Evolutionary conservation across 208 protist genomes (phyloP).

Genomic region (Endotrypanum monterogeii): DNA sequence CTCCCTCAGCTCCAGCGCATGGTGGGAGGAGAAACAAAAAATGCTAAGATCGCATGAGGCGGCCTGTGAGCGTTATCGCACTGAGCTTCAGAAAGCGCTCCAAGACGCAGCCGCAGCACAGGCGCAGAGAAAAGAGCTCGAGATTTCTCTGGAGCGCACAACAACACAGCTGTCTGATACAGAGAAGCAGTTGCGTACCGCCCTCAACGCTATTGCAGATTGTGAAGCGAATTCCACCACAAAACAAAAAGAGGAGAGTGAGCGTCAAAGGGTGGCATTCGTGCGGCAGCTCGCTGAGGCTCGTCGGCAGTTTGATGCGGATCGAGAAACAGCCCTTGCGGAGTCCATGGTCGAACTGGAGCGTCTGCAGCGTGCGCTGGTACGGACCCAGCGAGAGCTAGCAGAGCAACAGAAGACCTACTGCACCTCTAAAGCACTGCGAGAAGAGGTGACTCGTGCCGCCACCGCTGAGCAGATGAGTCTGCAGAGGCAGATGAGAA

Average conservation of each 20-base stretch:
- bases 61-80: conserved; percentile 25
- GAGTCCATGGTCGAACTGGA: conserved; percentile 46
- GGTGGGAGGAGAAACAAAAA: conserved; percentile 12
- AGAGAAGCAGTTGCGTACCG: conserved; percentile 21
- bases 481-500: conserved; percentile 17
- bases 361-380: conserved; percentile 35
- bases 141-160: conserved; percentile 14
- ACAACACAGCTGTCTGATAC: conserved; percentile 11
- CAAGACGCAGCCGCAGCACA: conserved; percentile 6
- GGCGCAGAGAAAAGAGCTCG: conserved; percentile 20
- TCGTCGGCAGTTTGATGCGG: conserved; percentile 28
- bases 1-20: conserved; percentile 1
- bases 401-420: conserved; percentile 21
- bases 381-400: conserved; percentile 22
- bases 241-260: conserved; percentile 25
- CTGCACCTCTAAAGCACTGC: background rate
- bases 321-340: conserved; percentile 25
- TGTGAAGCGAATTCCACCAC: conserved; percentile 13
- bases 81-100: conserved; percentile 25
- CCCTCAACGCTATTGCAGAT: conserved; percentile 12
- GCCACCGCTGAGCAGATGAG: conserved; percentile 8
- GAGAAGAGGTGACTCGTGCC: background rate
- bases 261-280: conserved; percentile 17
- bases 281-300: conserved; percentile 10
- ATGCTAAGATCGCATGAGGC: conserved; percentile 12